Conservation (phyloP, 371 early-diverging fungal genomes). For the Mucor lusitanicus region DNA sequence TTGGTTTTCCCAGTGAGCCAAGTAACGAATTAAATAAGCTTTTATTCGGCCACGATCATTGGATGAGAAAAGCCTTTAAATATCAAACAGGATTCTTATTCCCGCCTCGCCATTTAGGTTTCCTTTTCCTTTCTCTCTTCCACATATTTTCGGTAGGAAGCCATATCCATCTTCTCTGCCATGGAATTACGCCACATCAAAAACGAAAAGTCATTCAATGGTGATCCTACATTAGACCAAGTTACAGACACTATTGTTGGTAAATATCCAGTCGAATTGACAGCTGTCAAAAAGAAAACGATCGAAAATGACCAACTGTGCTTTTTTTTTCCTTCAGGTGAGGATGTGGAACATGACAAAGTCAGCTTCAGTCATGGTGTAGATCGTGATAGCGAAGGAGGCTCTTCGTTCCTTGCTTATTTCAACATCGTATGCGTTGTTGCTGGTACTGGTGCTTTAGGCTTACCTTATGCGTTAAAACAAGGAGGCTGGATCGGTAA, state of each 20-base stretch:
- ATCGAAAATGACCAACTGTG: not conserved
- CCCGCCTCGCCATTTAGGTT: not conserved
- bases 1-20: not conserved
- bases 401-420: slow-evolving; percentile 51
- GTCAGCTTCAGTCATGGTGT: slow-evolving; percentile 36
- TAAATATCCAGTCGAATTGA: not conserved
- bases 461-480: slow-evolving; percentile 79
- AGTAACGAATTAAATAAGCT: not conserved
- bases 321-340: not conserved
- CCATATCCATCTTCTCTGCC: not conserved
- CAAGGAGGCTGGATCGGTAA: slow-evolving; percentile 84
- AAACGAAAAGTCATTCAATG: slow-evolving; percentile 9
- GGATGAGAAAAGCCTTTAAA: not conserved
- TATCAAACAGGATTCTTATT: not conserved
- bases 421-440: slow-evolving; percentile 79
- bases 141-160: not conserved
- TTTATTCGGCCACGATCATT: not conserved
- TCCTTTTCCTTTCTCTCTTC: slow-evolving; percentile 7
- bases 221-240: slow-evolving; percentile 9
- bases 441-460: slow-evolving; percentile 85
- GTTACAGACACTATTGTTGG: slow-evolving; percentile 16
- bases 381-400: slow-evolving; percentile 33
- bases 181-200: slow-evolving; percentile 14
- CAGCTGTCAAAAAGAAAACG: not conserved
- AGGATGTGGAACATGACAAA: slow-evolving; percentile 7